Evolutionary conservation across 129 eudicot species (phyloP).

Genomic region (Tagetes patula): DNA sequence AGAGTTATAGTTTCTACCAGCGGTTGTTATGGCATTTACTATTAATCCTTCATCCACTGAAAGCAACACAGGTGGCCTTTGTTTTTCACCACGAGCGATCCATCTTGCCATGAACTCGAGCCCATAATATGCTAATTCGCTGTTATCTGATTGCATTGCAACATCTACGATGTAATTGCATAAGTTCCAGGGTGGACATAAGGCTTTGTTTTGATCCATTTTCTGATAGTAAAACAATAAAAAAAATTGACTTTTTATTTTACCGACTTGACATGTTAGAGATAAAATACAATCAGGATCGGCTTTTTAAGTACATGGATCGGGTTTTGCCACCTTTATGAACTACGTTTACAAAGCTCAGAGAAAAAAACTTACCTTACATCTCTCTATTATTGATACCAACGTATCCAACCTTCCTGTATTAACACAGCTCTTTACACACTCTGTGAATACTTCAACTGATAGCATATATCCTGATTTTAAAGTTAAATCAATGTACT

Average conservation of each 20-base stretch:
- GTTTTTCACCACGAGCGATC: constrained; percentile 59
- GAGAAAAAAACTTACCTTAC: constrained; percentile 62
- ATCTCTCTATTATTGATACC: constrained; percentile 74
- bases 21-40: constrained; percentile 70
- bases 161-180: constrained; percentile 60
- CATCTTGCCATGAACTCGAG: constrained; percentile 77
- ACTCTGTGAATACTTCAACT: constrained; percentile 47
- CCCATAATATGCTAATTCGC: constrained; percentile 60
- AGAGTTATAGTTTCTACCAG: constrained; percentile 61
- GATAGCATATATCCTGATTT: constrained; percentile 72
- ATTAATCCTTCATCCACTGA: constrained; percentile 78
- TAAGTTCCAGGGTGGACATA: constrained; percentile 62
- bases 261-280: background rate
- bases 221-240: constrained; percentile 43
- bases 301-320: background rate
- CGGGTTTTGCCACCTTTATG: background rate
- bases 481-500: constrained; percentile 61
- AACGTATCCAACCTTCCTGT: constrained; percentile 63
- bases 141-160: constrained; percentile 61
- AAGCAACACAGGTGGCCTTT: constrained; percentile 46
- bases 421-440: constrained; percentile 53
- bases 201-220: constrained; percentile 77
- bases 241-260: background rate
- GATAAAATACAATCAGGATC: background rate
- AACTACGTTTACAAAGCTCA: background rate